phyloP scores from a whole-genome alignment of 2,329 filamentous ascomycete species.

The Fusarium sp. region DNA sequence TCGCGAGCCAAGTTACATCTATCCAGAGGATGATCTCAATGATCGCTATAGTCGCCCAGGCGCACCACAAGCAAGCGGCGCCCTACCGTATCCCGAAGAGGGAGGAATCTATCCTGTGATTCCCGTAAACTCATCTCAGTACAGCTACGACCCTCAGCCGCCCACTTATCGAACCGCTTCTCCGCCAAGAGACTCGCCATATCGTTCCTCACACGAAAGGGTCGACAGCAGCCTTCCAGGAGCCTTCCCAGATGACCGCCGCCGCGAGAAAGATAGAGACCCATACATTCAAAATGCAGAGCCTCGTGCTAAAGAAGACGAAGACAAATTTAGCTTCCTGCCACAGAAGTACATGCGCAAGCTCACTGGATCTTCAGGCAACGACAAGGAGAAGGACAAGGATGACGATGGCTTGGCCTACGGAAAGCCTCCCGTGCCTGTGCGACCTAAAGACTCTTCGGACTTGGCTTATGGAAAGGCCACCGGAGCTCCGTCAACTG shows the following conservation, averaged over 20 bases:
- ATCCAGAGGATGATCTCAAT: constrained; percentile 56
- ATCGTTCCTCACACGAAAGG: constrained; percentile 51
- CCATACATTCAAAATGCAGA: constrained; percentile 27
- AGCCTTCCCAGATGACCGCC: constrained; percentile 49
- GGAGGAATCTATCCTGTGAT: constrained; percentile 52
- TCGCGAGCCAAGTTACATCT: constrained; percentile 55
- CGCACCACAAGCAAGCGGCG: constrained; percentile 49
- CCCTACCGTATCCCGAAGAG: constrained; percentile 54
- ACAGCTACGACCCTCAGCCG: constrained; percentile 53
- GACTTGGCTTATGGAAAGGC: constrained; percentile 43
- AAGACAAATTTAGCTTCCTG: constrained; percentile 56
- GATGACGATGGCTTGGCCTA: constrained; percentile 65
- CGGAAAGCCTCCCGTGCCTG: constrained; percentile 50
- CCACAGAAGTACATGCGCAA: constrained; percentile 60
- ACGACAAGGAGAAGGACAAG: constrained; percentile 49
- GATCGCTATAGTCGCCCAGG: constrained; percentile 48
- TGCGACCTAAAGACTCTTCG: constrained; percentile 35
- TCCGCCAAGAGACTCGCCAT: constrained; percentile 50
- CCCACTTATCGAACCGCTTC: constrained; percentile 50
- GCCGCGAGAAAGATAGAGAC: constrained; percentile 43
- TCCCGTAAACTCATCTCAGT: constrained; percentile 50
- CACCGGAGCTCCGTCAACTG: constrained; percentile 35
- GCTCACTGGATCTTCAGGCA: constrained; percentile 44
- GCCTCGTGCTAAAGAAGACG: constrained; percentile 37
- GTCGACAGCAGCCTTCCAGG: constrained; percentile 47